These are phyloP conservation scores for Daldinia eschscholtzii DNA, from an alignment of 2,329 filamentous ascomycete species.

Conservation along the genomic window DNA sequence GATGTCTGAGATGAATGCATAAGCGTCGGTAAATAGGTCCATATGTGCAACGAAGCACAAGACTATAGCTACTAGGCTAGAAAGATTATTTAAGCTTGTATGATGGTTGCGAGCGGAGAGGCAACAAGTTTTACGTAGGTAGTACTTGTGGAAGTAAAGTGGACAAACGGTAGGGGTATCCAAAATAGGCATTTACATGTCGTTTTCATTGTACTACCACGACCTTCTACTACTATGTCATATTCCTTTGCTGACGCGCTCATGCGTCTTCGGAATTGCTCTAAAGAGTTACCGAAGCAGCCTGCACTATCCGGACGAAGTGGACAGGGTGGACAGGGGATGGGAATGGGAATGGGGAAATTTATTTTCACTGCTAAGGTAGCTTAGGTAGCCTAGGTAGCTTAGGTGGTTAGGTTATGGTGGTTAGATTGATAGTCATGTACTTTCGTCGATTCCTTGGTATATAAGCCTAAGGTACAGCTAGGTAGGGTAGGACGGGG, in stretches of 20 bases:
- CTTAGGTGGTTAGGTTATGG: slow-evolving; percentile 7
- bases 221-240: neutral
- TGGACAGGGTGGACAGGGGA: no score
- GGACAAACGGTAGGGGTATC: slow-evolving; percentile 12
- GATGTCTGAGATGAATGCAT: neutral
- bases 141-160: slow-evolving; percentile 12
- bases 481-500: slow-evolving; percentile 23
- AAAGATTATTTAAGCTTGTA: slow-evolving; percentile 21
- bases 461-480: neutral
- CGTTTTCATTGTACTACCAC: slow-evolving; percentile 1
- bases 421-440: slow-evolving; percentile 8
- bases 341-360: slow-evolving; percentile 17
- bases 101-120: slow-evolving; percentile 10
- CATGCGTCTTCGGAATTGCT: slow-evolving; percentile 20
- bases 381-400: slow-evolving; percentile 27
- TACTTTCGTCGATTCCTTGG: slow-evolving; percentile 2
- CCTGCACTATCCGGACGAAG: slow-evolving; percentile 20
- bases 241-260: slow-evolving; percentile 14
- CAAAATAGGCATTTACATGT: slow-evolving; percentile 6
- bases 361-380: slow-evolving; percentile 14
- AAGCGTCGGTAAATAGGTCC: neutral
- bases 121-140: slow-evolving; percentile 7
- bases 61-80: neutral
- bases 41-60: neutral
- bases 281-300: slow-evolving; percentile 28